phyloP scores from a whole-genome alignment of 202 grass and related monocot genomes.

The Schoenoplectus triqueter region DNA sequence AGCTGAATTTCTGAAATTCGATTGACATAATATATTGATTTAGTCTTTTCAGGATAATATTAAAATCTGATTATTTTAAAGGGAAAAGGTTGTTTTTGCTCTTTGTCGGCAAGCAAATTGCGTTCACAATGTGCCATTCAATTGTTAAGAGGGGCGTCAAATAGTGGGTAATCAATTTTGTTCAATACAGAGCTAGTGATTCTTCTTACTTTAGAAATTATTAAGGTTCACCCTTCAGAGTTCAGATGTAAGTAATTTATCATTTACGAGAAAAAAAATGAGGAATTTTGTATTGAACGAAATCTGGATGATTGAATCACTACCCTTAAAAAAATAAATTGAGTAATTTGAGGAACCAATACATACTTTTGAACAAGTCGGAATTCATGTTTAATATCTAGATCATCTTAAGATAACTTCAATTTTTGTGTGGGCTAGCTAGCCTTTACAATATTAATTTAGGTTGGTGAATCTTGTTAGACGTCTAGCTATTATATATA shows the following conservation, averaged over 20 bases:
- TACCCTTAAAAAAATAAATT: no score
- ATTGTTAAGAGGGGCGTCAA: no score
- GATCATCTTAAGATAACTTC: neutral
- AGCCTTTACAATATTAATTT: neutral
- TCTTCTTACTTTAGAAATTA: no score
- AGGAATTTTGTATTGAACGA: no score
- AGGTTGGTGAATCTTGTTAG: no score
- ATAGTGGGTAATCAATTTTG: no score
- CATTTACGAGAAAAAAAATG: no score
- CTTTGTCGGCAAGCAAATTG: neutral
- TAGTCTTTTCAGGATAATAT: neutral
- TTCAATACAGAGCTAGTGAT: no score
- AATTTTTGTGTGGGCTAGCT: neutral
- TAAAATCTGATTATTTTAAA: neutral
- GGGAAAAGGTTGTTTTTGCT: neutral
- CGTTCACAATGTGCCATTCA: neutral
- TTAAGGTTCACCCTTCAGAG: no score
- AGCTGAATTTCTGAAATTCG: neutral
- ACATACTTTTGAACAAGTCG: neutral
- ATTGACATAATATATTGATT: neutral
- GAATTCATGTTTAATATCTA: neutral
- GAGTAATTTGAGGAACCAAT: neutral
- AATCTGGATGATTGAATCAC: no score
- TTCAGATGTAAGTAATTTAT: no score
- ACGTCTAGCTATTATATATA: no score